These are phyloP conservation scores for Diaporthe caulivora DNA, from an alignment of 2,329 filamentous ascomycete species.

Conservation along the genomic window DNA sequence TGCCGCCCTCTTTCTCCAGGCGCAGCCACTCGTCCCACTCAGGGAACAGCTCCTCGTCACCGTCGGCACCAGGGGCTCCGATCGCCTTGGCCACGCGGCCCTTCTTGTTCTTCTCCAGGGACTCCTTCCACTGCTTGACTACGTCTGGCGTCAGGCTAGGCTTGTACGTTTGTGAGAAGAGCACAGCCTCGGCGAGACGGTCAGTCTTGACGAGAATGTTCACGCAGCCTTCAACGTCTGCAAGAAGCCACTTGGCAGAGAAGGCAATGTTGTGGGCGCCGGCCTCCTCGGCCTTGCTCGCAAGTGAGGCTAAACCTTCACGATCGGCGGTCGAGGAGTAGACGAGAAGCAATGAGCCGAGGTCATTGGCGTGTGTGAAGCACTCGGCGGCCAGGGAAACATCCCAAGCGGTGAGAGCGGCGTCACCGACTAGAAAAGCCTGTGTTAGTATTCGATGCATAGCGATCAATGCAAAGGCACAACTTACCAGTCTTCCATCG, in stretches of 20 bases:
- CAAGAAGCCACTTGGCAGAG: conserved; percentile 87
- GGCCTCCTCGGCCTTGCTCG: conserved; percentile 78
- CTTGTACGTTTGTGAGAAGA: conserved; percentile 97
- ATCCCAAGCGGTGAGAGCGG: conserved; percentile 88
- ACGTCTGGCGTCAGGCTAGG: conserved; percentile 78
- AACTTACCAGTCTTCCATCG: conserved; percentile 85
- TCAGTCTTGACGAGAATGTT: conserved; percentile 84
- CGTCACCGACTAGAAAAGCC: conserved; percentile 79
- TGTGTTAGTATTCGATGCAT: conserved; percentile 7
- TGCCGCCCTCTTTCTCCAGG: conserved; percentile 79
- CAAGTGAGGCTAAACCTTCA: conserved; percentile 79
- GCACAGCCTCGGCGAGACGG: conserved; percentile 84
- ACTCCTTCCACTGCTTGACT: conserved; percentile 84
- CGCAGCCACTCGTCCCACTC: conserved; percentile 94
- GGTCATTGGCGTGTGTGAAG: conserved; percentile 89
- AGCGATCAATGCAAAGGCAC: too few species aligned
- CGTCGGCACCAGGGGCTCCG: conserved; percentile 77
- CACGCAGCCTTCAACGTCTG: conserved; percentile 84
- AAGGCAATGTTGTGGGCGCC: conserved; percentile 95
- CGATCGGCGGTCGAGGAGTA: conserved; percentile 88
- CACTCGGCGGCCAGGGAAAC: conserved; percentile 90
- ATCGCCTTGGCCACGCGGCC: conserved; percentile 85
- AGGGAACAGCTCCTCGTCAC: conserved; percentile 90
- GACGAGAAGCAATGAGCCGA: conserved; percentile 88
- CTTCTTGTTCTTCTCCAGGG: conserved; percentile 87